These are phyloP conservation scores for Kregervanrija fluxuum DNA, from an alignment of 805 yeast genomes.

Conservation along the genomic window DNA sequence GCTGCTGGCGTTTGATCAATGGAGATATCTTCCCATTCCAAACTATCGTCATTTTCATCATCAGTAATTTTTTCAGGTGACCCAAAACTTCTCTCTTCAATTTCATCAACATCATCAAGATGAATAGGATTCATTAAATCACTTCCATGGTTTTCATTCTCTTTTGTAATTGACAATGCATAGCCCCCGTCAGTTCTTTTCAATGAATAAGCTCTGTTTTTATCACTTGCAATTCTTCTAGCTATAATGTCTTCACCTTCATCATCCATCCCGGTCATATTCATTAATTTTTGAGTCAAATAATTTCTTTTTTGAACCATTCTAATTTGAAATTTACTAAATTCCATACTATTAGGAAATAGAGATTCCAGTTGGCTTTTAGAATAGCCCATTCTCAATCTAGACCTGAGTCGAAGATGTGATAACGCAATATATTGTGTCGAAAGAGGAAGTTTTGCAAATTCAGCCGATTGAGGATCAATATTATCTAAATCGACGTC, in stretches of 20 bases:
- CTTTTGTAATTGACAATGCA: conserved; percentile 52
- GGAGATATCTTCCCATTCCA: neutral
- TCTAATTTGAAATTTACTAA: conserved; percentile 86
- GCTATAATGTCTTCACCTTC: conserved; percentile 30
- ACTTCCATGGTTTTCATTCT: neutral
- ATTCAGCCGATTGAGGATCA: conserved; percentile 79
- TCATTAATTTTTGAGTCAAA: conserved; percentile 81
- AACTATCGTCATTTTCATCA: conserved; percentile 9
- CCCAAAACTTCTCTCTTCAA: conserved; percentile 1
- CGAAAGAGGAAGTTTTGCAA: conserved; percentile 66
- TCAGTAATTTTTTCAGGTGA: conserved; percentile 1
- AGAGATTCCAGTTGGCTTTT: conserved; percentile 78
- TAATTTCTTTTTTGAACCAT: conserved; percentile 89
- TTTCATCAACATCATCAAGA: conserved; percentile 24
- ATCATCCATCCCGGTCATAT: conserved; percentile 70
- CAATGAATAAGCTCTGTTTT: conserved; percentile 66
- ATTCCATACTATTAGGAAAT: conserved; percentile 83
- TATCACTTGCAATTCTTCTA: conserved; percentile 76
- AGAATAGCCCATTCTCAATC: conserved; percentile 92
- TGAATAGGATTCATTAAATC: conserved; percentile 8
- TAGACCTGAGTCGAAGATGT: conserved; percentile 71
- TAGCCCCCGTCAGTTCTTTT: conserved; percentile 78
- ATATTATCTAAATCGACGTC: conserved; percentile 64
- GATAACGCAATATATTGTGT: conserved; percentile 86
- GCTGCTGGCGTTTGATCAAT: neutral